Evolutionary conservation across 2,329 filamentous ascomycete species (phyloP).

Genomic region (Cladophialophora carrionii): DNA sequence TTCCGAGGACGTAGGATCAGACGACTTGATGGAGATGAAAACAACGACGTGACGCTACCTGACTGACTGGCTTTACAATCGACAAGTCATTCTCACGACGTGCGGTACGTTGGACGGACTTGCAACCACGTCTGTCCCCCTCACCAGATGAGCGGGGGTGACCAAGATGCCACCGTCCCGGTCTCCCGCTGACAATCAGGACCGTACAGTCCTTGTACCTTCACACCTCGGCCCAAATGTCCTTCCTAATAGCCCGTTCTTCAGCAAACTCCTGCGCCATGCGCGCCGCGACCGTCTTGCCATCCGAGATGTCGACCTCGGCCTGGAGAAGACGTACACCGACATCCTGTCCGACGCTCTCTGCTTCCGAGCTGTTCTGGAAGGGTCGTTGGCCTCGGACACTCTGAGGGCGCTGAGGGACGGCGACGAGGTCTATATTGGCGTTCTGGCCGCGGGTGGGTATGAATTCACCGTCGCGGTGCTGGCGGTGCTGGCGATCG

Average conservation of each 20-base stretch:
- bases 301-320: conserved; percentile 3
- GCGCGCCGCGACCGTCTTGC: conserved; percentile 9
- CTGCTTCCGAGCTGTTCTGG: neutral
- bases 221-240: conserved; percentile 2
- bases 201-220: conserved; percentile 3
- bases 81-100: neutral
- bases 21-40: neutral
- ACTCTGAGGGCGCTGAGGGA: neutral
- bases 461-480: conserved; percentile 55
- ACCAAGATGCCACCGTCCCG: neutral
- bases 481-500: conserved; percentile 51
- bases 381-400: neutral
- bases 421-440: conserved; percentile 14
- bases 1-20: neutral
- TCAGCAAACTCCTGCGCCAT: conserved; percentile 14
- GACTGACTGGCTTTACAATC: neutral
- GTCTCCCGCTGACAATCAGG: neutral
- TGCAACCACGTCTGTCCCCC: neutral
- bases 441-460: conserved; percentile 43
- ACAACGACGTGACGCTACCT: neutral
- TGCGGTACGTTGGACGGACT: neutral
- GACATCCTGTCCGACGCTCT: neutral
- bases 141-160: neutral
- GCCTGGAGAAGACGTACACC: conserved; percentile 4
- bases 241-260: conserved; percentile 4